Evolutionary conservation across 2,329 filamentous ascomycete genomes (phyloP).

Genomic region (Talaromyces sp.): DNA sequence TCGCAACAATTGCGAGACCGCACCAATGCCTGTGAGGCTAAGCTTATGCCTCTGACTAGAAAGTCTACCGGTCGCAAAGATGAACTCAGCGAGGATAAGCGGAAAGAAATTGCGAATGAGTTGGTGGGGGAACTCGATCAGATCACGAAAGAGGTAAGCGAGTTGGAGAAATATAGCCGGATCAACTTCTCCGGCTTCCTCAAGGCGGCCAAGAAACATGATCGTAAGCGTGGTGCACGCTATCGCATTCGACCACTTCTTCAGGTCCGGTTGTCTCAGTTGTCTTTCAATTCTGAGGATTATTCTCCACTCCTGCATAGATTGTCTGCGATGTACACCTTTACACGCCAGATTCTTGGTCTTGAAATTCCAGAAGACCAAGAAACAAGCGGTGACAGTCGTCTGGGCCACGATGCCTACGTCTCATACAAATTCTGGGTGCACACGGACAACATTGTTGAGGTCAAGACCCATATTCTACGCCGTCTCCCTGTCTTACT

Average conservation of each 20-base stretch:
- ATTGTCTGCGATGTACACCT: constrained; percentile 93
- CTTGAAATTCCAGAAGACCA: constrained; percentile 51
- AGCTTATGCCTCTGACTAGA: constrained; percentile 57
- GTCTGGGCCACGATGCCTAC: constrained; percentile 63
- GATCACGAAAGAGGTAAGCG: constrained; percentile 86
- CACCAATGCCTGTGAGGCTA: constrained; percentile 65
- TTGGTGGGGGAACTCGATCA: constrained; percentile 76
- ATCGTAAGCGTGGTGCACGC: constrained; percentile 79
- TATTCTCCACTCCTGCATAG: constrained; percentile 85
- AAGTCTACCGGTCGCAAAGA: constrained; percentile 34
- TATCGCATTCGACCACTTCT: constrained; percentile 91
- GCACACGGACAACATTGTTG: constrained; percentile 88
- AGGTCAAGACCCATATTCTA: constrained; percentile 94
- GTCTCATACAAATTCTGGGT: constrained; percentile 96
- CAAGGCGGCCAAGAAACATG: constrained; percentile 99
- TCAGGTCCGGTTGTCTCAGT: constrained; percentile 80
- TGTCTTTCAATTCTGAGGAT: constrained; percentile 92
- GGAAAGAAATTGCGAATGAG: constrained; percentile 59
- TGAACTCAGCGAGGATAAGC: constrained; percentile 37
- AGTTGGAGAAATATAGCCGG: constrained; percentile 90
- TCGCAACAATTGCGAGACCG: constrained; percentile 78
- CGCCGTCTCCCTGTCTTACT: constrained; percentile 86
- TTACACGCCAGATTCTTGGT: constrained; percentile 74
- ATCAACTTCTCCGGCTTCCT: constrained; percentile 98
- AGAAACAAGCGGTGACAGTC: constrained; percentile 38